Conservation (phyloP, 768 basidiomycete genomes). For the Hygrocybe coccinea region DNA sequence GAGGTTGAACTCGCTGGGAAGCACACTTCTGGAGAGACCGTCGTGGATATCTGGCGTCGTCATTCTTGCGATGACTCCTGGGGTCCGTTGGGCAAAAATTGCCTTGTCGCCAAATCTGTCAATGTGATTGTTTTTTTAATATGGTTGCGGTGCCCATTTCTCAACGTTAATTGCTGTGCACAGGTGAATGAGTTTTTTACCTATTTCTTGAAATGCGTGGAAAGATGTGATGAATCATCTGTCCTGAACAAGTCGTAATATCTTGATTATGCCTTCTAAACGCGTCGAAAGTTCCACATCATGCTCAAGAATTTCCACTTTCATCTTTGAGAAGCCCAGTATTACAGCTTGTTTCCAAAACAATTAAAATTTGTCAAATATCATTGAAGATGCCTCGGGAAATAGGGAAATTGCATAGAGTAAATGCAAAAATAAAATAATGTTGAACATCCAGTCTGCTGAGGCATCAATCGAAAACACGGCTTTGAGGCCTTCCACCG, state of each 20-base stretch:
- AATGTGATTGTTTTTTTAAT: conserved; percentile 46
- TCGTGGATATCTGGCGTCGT: conserved; percentile 75
- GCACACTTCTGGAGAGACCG: conserved; percentile 70
- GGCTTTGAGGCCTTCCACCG: conserved; percentile 41
- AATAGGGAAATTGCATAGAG: too few relatives aligned
- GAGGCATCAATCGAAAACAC: conserved; percentile 12
- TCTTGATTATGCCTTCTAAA: neutral
- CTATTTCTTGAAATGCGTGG: conserved; percentile 56
- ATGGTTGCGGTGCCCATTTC: neutral
- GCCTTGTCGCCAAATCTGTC: conserved; percentile 60
- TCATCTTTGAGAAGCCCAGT: too few relatives aligned
- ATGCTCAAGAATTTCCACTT: too few relatives aligned
- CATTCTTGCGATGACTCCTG: conserved; percentile 57
- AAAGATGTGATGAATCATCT: conserved; percentile 52
- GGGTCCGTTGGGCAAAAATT: conserved; percentile 73
- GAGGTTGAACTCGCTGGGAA: conserved; percentile 73
- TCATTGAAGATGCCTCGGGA: too few relatives aligned
- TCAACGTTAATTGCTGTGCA: neutral
- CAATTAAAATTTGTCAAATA: too few relatives aligned
- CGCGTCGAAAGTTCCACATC: too few relatives aligned
- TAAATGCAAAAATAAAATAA: too few relatives aligned
- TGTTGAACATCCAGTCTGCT: neutral
- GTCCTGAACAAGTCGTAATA: conserved; percentile 44
- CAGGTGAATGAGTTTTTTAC: conserved; percentile 65
- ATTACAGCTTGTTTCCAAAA: too few relatives aligned